Evolutionary conservation across 257 asterid species (phyloP), one percentile per base, ranked within the genome.

Genomic region (Solanum infundibuliforme): DNA sequence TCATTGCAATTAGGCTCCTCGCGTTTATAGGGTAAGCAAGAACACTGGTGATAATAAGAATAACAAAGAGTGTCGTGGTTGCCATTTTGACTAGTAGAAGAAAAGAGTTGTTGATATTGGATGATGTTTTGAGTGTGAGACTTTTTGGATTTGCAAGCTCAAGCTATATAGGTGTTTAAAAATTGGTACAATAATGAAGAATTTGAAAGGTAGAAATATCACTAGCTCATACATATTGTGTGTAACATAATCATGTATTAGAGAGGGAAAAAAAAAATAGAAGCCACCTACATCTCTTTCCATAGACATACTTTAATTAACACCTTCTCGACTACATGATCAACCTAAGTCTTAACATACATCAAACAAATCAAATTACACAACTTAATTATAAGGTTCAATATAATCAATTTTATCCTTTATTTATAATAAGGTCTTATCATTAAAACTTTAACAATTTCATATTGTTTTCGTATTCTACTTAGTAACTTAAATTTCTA

Each of bases 301-400:
- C 62, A 52, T 52, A 52, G 4, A 65, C 73, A 68, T 85, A 68
- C 60, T 43, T 76, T 85, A 76, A 21, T 75, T 12, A 43, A 38
- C 75, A 10, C 87, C 75, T 13, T 68, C 34, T 62, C 55, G 77
- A 83, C 82, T 58, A 41, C 84, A 74, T 91, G 93, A 88, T 68
- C 79, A 31, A 88, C 93, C 91, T 86, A 89, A 86, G 66, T 68
- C 77, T 27, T 43, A 65, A 84, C 55, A 43, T 41, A 66, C 12
- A 32, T 5, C 71, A 75, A 46, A 87, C 21, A 25, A 29, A 13
- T 73, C 29, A 73, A 73, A 34, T 12, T 21, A 23, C 7, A 36
- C 21, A 38, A 39, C 34, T 38, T 39, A 76, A 60, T 48, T 48
- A 14, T 83, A 52, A 1, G 62, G 8, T 52, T 52, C 62, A 52